These are phyloP conservation scores for Vachellia collinsii DNA, from an alignment of 306 rosid genomes.

Conservation along the genomic window DNA sequence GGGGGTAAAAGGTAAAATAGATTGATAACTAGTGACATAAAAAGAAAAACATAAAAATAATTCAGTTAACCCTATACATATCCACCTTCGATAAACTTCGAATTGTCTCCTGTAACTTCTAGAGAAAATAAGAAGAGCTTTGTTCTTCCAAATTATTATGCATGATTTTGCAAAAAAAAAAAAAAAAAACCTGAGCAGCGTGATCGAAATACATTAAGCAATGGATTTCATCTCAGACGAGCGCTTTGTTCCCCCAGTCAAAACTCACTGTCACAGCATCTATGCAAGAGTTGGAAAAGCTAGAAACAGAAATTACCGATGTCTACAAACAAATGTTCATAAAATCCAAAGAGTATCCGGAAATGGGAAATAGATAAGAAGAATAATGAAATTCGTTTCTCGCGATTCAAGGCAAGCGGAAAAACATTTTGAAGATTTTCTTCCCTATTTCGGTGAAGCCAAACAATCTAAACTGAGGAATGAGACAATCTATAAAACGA, in stretches of 20 bases:
- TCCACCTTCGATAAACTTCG: slow-evolving; percentile 6
- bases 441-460: slow-evolving; percentile 2
- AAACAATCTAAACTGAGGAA: slow-evolving; percentile 15
- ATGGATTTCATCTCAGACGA: slow-evolving; percentile 3
- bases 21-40: not conserved
- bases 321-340: not conserved
- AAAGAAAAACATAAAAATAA: not conserved
- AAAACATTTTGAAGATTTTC: slow-evolving; percentile 3
- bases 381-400: not conserved
- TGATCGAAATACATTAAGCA: not conserved
- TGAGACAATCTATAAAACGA: slow-evolving; percentile 15
- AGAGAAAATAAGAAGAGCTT: not conserved
- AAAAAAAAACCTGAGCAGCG: not conserved
- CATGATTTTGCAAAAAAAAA: not conserved
- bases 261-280: not conserved
- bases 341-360: not conserved
- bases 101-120: not conserved
- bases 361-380: not conserved
- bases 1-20: not conserved
- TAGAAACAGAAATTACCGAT: slow-evolving; percentile 2
- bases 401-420: slow-evolving; percentile 7
- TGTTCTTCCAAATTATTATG: not conserved
- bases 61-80: not conserved
- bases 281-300: not conserved
- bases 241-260: not conserved